These are phyloP conservation scores for Parathielavia hyrcaniae DNA, from an alignment of 495 filamentous ascomycete genomes.

Conservation along the genomic window DNA sequence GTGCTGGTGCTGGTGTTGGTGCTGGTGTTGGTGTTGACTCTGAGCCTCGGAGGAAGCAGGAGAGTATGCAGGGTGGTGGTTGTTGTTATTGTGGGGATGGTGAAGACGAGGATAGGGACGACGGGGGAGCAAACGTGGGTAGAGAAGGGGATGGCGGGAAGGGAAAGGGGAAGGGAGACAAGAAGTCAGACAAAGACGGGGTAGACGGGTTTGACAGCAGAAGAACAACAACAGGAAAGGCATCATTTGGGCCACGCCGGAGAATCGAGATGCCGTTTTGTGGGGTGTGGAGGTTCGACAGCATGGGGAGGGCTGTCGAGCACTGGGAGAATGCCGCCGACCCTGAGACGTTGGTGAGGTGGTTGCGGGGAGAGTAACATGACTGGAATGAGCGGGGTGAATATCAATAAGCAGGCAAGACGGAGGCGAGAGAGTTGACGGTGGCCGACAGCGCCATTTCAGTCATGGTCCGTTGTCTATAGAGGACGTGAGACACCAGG, in stretches of 20 bases:
- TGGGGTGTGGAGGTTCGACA: conserved; percentile 27
- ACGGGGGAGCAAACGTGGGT: neutral
- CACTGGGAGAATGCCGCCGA: conserved; percentile 23
- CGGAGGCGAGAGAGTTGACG: neutral
- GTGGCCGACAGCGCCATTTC: neutral
- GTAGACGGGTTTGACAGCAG: too few species aligned
- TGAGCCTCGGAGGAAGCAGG: neutral
- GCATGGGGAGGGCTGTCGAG: conserved; percentile 20
- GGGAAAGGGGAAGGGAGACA: neutral
- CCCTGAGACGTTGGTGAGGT: conserved; percentile 9
- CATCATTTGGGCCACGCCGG: neutral
- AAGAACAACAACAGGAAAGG: too few species aligned
- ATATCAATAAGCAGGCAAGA: neutral
- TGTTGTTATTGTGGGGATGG: neutral
- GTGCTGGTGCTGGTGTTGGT: too few species aligned
- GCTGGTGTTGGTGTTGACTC: too few species aligned
- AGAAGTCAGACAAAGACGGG: neutral
- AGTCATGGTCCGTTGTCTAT: neutral
- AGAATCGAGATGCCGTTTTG: conserved; percentile 24
- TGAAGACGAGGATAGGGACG: neutral
- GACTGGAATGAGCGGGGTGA: neutral
- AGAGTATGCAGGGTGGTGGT: neutral
- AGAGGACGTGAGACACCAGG: too few species aligned
- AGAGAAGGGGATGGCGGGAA: neutral
- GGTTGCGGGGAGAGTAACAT: conserved; percentile 8